phyloP scores from a whole-genome alignment of 2,329 filamentous ascomycete species.

The Aureobasidium melanogenum region DNA sequence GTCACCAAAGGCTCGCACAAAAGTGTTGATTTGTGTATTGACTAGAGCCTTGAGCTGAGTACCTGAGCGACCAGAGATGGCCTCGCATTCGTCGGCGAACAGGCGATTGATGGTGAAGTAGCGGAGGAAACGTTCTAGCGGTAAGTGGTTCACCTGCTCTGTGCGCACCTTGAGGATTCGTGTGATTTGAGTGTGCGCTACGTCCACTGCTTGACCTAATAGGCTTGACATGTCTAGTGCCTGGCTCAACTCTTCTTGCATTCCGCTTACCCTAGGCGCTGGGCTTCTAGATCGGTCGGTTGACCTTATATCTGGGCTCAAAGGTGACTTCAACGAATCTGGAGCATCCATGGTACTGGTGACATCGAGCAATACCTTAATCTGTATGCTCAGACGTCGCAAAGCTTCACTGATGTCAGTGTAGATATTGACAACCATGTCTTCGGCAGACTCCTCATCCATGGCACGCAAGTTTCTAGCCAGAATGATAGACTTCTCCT shows the following conservation, averaged over 20 bases:
- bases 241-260: constrained; percentile 67
- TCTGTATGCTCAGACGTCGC: constrained; percentile 75
- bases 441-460: constrained; percentile 75
- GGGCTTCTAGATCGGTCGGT: background rate
- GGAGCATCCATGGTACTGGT: constrained; percentile 60
- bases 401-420: constrained; percentile 80
- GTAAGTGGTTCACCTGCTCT: constrained; percentile 61
- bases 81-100: constrained; percentile 80
- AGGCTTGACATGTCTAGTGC: constrained; percentile 69
- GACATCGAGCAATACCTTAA: constrained; percentile 90
- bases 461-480: constrained; percentile 80
- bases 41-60: constrained; percentile 69
- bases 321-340: constrained; percentile 34
- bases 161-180: constrained; percentile 69
- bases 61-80: constrained; percentile 70
- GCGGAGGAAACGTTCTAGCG: constrained; percentile 62
- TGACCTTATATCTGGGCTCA: constrained; percentile 26
- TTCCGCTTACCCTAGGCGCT: constrained; percentile 16
- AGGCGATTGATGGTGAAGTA: constrained; percentile 77
- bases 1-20: constrained; percentile 63
- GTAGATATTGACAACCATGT: constrained; percentile 73
- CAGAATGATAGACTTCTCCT: constrained; percentile 82
- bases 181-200: constrained; percentile 63
- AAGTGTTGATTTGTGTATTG: constrained; percentile 73
- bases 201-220: constrained; percentile 70